A percentile compares a stretch with the other conserved stretches of the same genome.
These are phyloP conservation scores for Talaromyces marneffei DNA, from an alignment of 2,329 filamentous ascomycete species.

Conservation along the genomic window DNA sequence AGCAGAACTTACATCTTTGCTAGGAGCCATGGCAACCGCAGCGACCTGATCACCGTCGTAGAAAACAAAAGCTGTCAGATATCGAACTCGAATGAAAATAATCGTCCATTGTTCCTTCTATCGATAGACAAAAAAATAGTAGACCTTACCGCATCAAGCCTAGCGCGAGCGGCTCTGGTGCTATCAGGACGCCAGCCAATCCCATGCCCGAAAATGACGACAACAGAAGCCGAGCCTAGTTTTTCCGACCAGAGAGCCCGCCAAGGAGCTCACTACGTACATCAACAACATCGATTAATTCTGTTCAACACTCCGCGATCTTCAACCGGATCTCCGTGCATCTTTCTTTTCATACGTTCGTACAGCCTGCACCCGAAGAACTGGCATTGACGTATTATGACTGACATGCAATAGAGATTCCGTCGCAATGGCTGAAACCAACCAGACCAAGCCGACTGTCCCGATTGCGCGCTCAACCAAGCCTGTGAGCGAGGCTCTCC, in stretches of 20 bases:
- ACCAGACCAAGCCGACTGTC: slow-evolving; percentile 53
- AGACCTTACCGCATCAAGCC: background rate
- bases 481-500: slow-evolving; percentile 92
- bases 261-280: slow-evolving; percentile 3
- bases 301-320: background rate
- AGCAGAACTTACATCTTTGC: background rate
- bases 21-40: slow-evolving; percentile 9
- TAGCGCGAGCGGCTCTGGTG: background rate
- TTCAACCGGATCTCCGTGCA: background rate
- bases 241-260: slow-evolving; percentile 31
- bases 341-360: background rate
- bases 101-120: slow-evolving; percentile 1
- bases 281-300: background rate
- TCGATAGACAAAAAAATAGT: slow-evolving; percentile 10
- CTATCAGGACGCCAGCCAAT: background rate
- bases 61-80: background rate
- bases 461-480: slow-evolving; percentile 63
- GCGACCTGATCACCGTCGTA: background rate
- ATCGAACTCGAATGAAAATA: background rate
- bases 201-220: slow-evolving; percentile 5
- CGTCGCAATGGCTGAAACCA: slow-evolving; percentile 51
- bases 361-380: background rate
- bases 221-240: slow-evolving; percentile 20
- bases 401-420: background rate
- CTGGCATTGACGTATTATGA: background rate